A percentile compares a stretch with the other conserved stretches of the same genome.
These are phyloP conservation scores for Holtermanniella nyarrowii DNA, from an alignment of 768 basidiomycete genomes.

Conservation along the genomic window DNA sequence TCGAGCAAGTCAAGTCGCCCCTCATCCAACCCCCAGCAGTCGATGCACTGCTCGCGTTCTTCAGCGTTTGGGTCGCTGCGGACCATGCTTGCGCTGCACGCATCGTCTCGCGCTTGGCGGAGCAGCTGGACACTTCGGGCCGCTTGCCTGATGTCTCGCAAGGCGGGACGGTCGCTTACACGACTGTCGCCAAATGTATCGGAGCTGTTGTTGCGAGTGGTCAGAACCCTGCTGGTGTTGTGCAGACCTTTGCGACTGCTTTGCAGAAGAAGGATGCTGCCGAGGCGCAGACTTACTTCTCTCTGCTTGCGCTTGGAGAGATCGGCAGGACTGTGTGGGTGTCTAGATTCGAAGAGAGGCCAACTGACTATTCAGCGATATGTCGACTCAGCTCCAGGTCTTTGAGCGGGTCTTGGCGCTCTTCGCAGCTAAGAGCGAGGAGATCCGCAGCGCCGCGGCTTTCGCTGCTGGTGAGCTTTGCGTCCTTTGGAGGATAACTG, in stretches of 20 bases:
- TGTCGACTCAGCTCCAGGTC: constrained; percentile 67
- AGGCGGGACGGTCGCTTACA: constrained; percentile 31
- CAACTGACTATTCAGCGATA: constrained; percentile 54
- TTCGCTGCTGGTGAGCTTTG: constrained; percentile 68
- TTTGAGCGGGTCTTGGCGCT: constrained; percentile 64
- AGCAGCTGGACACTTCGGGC: constrained; percentile 53
- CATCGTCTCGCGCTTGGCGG: constrained; percentile 64
- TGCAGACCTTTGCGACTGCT: constrained; percentile 72
- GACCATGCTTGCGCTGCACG: constrained; percentile 74
- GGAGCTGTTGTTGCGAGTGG: constrained; percentile 68
- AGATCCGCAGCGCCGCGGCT: constrained; percentile 78
- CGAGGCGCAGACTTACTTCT: constrained; percentile 61
- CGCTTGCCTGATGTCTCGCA: constrained; percentile 31
- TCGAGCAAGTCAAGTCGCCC: constrained; percentile 61
- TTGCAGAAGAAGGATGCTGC: constrained; percentile 66
- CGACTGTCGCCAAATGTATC: constrained; percentile 75
- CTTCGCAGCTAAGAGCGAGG: constrained; percentile 70
- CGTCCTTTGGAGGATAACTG: not conserved
- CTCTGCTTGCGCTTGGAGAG: constrained; percentile 82
- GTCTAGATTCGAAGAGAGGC: not conserved
- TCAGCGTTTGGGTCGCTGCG: constrained; percentile 66
- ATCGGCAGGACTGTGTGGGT: constrained; percentile 79
- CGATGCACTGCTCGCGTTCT: constrained; percentile 74
- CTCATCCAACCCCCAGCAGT: constrained; percentile 64
- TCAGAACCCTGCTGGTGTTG: constrained; percentile 67